A percentile compares a stretch with the other conserved stretches of the same genome.
phyloP scores from a whole-genome alignment of 208 protist genomes.

The Wallacemonas rigidus region DNA sequence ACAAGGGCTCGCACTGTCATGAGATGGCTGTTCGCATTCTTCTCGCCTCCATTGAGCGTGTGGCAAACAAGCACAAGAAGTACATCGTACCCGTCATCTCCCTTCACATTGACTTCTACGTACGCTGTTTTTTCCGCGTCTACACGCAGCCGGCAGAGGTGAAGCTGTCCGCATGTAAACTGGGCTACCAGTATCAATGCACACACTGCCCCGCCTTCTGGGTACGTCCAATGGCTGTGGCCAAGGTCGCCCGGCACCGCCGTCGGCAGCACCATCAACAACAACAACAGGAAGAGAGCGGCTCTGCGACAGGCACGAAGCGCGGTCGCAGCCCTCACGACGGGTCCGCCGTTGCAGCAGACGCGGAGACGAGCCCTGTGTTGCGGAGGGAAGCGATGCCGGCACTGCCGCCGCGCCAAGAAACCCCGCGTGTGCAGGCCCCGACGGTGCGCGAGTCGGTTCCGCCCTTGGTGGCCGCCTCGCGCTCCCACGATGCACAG shows the following conservation, averaged over 20 bases:
- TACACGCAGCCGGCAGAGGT: slow-evolving; percentile 88
- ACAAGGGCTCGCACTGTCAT: slow-evolving; percentile 91
- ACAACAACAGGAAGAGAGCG: neutral
- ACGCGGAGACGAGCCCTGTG: neutral
- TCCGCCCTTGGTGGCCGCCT: neutral
- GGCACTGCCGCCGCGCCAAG: slow-evolving; percentile 6
- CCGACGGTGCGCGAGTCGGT: slow-evolving; percentile 2
- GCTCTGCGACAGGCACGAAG: neutral
- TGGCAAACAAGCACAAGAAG: slow-evolving; percentile 93
- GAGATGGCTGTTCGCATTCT: slow-evolving; percentile 97
- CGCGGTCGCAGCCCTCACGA: neutral
- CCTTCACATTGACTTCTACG: slow-evolving; percentile 99
- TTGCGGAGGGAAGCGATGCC: neutral
- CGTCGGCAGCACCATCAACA: slow-evolving; percentile 8
- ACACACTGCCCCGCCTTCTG: slow-evolving; percentile 93
- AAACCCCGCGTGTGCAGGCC: slow-evolving; percentile 16
- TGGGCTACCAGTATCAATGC: slow-evolving; percentile 95
- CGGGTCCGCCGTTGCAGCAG: neutral
- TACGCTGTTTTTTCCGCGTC: slow-evolving; percentile 98
- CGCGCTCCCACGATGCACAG: neutral
- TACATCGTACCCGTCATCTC: slow-evolving; percentile 97
- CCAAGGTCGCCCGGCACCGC: slow-evolving; percentile 21
- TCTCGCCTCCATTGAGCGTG: slow-evolving; percentile 91
- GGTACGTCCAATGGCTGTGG: slow-evolving; percentile 88
- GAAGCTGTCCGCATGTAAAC: slow-evolving; percentile 90